These are phyloP conservation scores for Backusella morwellensis DNA, from an alignment of 192 early-diverging fungal species.

Conservation along the genomic window DNA sequence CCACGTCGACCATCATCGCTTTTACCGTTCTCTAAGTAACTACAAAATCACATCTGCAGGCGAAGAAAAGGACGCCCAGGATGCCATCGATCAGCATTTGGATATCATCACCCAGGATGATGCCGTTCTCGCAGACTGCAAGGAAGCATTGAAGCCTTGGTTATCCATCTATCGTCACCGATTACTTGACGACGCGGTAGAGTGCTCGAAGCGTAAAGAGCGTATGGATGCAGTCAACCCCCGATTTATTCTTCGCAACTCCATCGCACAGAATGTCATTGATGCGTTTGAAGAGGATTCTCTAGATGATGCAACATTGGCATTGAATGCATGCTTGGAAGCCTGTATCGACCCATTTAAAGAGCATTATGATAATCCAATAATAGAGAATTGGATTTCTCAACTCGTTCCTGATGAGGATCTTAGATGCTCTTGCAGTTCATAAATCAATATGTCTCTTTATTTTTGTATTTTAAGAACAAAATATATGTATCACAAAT, in stretches of 20 bases:
- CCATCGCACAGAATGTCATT: conserved; percentile 71
- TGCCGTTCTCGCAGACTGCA: conserved; percentile 24
- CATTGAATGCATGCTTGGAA: conserved; percentile 47
- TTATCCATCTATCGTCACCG: conserved; percentile 58
- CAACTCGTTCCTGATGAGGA: conserved; percentile 34
- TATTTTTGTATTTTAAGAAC: background rate
- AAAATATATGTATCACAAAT: too few species aligned
- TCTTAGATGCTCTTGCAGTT: conserved; percentile 16
- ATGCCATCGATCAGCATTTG: conserved; percentile 3
- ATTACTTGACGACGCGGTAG: conserved; percentile 29
- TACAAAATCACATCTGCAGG: conserved; percentile 37
- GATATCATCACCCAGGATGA: conserved; percentile 34
- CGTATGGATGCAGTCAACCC: conserved; percentile 75
- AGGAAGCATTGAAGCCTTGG: conserved; percentile 48
- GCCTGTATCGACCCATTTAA: conserved; percentile 58
- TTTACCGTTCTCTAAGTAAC: conserved; percentile 68
- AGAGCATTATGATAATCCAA: conserved; percentile 30
- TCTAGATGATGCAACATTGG: conserved; percentile 26
- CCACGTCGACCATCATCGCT: conserved; percentile 69
- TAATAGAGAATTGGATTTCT: conserved; percentile 17
- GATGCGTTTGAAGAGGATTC: conserved; percentile 44
- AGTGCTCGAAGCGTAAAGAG: conserved; percentile 24
- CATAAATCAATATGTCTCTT: background rate
- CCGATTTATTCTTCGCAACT: conserved; percentile 75
- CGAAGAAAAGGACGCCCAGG: conserved; percentile 17